Evolutionary conservation across 805 yeast genomes (phyloP).

Genomic region (Kazachstania martiniae): DNA sequence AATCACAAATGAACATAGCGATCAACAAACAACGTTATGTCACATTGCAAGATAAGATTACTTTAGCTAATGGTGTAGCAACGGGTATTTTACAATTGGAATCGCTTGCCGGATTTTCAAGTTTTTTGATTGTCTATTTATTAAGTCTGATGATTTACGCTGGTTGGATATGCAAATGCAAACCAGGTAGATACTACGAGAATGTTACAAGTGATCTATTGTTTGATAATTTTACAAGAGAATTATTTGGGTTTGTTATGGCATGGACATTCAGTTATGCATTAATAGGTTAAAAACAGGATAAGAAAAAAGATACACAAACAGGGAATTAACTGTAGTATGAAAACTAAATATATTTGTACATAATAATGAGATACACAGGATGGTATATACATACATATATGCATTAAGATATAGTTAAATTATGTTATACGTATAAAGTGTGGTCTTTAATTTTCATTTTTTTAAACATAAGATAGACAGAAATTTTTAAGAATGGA

Average conservation of each 20-base stretch:
- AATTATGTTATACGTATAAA: no score
- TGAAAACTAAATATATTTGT: no score
- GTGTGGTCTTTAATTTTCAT: no score
- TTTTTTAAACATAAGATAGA: no score
- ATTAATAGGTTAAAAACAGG: slow-evolving; percentile 24
- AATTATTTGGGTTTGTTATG: slow-evolving; percentile 42
- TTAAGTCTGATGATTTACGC: slow-evolving; percentile 27
- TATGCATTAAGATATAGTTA: not conserved
- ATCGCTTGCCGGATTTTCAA: slow-evolving; percentile 37
- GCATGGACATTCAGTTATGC: slow-evolving; percentile 50
- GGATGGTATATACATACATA: not conserved
- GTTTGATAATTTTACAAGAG: slow-evolving; percentile 35
- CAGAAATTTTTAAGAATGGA: not conserved
- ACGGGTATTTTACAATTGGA: slow-evolving; percentile 47
- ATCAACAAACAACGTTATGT: slow-evolving; percentile 18
- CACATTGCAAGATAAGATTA: slow-evolving; percentile 35
- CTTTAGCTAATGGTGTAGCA: slow-evolving; percentile 40
- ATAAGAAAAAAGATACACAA: not conserved
- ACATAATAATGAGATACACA: not conserved
- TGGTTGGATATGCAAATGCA: slow-evolving; percentile 26
- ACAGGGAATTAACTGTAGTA: no score
- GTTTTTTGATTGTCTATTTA: slow-evolving; percentile 31
- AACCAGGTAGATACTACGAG: slow-evolving; percentile 30
- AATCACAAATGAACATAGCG: slow-evolving; percentile 11
- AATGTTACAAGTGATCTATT: slow-evolving; percentile 33